These are phyloP conservation scores for Nitzschia sp. DNA, from an alignment of 108 stramenopile genomes.

Conservation along the genomic window DNA sequence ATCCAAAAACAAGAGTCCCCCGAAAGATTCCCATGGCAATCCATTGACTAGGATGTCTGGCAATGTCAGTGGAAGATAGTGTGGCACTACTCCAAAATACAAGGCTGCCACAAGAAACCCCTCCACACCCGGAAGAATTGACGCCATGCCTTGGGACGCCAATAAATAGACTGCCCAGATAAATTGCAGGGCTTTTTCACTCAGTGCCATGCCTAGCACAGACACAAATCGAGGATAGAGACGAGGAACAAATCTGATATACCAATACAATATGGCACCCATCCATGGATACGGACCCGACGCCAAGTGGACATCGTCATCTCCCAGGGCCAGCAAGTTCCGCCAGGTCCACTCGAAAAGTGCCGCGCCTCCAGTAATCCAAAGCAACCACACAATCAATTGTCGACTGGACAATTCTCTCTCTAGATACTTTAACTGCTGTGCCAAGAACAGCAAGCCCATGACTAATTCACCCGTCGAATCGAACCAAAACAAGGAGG, in stretches of 20 bases:
- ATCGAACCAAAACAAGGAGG: conserved; percentile 52
- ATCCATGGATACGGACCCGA: conserved; percentile 38
- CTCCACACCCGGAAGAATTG: conserved; percentile 4
- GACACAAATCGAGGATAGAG: conserved; percentile 64
- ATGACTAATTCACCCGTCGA: conserved; percentile 62
- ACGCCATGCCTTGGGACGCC: not conserved
- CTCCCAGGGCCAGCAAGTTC: conserved; percentile 14
- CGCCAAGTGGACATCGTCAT: conserved; percentile 36
- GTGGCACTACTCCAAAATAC: not conserved
- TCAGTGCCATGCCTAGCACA: conserved; percentile 54
- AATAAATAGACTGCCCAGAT: conserved; percentile 41
- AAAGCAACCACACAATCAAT: conserved; percentile 50
- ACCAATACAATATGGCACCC: conserved; percentile 62
- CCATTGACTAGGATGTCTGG: conserved; percentile 20
- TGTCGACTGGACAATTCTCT: conserved; percentile 73
- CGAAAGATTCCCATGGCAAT: conserved; percentile 26
- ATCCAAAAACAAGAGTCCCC: conserved; percentile 30
- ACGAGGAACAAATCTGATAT: conserved; percentile 60
- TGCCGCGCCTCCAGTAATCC: conserved; percentile 20
- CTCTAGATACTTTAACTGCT: conserved; percentile 60
- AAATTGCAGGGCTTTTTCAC: conserved; percentile 68
- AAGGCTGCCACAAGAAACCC: conserved; percentile 6
- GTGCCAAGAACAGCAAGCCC: conserved; percentile 50
- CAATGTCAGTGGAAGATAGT: conserved; percentile 4
- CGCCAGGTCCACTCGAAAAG: not conserved